These are phyloP conservation scores for Kingdonia uniflora DNA, from an alignment of 164 flowering plant genomes.

Conservation along the genomic window DNA sequence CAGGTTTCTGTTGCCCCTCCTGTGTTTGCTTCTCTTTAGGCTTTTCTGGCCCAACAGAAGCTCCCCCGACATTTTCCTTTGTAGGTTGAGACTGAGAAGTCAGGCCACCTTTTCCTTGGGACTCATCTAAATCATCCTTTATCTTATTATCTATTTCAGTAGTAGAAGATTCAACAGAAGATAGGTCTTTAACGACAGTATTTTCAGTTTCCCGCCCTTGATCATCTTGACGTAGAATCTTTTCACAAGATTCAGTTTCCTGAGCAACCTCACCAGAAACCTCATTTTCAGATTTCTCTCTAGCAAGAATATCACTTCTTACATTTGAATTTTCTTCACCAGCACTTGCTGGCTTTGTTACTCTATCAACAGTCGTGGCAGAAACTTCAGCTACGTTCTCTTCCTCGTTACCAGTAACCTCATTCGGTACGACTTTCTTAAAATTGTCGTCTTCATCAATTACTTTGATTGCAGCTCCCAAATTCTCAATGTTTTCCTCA, in stretches of 20 bases:
- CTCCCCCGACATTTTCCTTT: slow-evolving; percentile 13
- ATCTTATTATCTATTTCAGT: slow-evolving; percentile 8
- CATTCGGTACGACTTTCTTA: too few species aligned
- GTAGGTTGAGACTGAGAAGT: slow-evolving; percentile 10
- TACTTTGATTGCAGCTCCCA: neutral
- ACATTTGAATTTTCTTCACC: slow-evolving; percentile 12
- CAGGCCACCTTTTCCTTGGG: slow-evolving; percentile 5
- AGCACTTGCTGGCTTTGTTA: slow-evolving; percentile 7
- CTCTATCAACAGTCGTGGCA: slow-evolving; percentile 11
- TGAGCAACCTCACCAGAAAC: slow-evolving; percentile 8
- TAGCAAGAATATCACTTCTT: slow-evolving; percentile 4
- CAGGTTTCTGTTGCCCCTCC: slow-evolving; percentile 7
- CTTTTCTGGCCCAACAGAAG: slow-evolving; percentile 9
- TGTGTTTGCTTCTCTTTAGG: slow-evolving; percentile 15
- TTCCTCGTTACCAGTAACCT: slow-evolving; percentile 6
- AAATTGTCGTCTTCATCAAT: neutral
- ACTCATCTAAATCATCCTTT: slow-evolving; percentile 11
- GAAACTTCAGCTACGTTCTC: slow-evolving; percentile 10
- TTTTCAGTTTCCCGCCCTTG: slow-evolving; percentile 10
- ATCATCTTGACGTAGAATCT: slow-evolving; percentile 13
- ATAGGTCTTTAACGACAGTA: slow-evolving; percentile 7
- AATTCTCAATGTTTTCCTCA: neutral
- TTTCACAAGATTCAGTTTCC: slow-evolving; percentile 15
- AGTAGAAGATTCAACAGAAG: slow-evolving; percentile 8
- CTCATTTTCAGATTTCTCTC: slow-evolving; percentile 19